Evolutionary conservation across 768 basidiomycete species (phyloP).

Genomic region (Coprinopsis strossmayeri): DNA sequence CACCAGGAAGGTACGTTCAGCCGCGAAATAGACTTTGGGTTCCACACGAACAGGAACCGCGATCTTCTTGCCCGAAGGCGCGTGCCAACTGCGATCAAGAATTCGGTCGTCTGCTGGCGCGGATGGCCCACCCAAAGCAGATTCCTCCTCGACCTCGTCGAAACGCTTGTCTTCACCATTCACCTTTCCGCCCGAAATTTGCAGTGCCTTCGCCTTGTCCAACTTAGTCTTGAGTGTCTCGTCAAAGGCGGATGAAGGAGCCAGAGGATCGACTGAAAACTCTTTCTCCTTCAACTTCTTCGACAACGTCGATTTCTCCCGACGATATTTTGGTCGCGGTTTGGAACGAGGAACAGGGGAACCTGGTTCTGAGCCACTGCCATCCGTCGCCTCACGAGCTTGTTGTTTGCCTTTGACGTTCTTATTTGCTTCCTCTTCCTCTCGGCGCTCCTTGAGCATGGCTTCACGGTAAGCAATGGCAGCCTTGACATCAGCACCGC

Average conservation of each 20-base stretch:
- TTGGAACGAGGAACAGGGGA: not conserved
- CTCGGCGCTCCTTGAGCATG: constrained; percentile 49
- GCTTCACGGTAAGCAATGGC: constrained; percentile 85
- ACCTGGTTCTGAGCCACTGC: constrained; percentile 9
- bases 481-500: constrained; percentile 66
- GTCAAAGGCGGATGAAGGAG: constrained; percentile 77
- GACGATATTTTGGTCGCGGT: constrained; percentile 30
- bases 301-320: constrained; percentile 17
- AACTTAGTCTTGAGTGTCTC: constrained; percentile 73
- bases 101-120: constrained; percentile 42
- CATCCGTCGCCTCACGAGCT: constrained; percentile 15
- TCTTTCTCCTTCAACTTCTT: constrained; percentile 24
- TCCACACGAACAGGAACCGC: constrained; percentile 94
- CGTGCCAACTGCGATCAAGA: constrained; percentile 62
- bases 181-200: too few species aligned
- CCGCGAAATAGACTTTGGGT: constrained; percentile 97
- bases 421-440: constrained; percentile 23
- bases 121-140: constrained; percentile 23
- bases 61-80: constrained; percentile 83
- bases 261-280: constrained; percentile 81
- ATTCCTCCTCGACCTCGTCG: constrained; percentile 35
- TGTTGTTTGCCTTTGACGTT: constrained; percentile 17
- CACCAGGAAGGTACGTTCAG: constrained; percentile 90
- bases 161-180: constrained; percentile 15
- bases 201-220: constrained; percentile 28